phyloP scores from a whole-genome alignment of 2,329 filamentous ascomycete genomes.

The Microsporum canis region DNA sequence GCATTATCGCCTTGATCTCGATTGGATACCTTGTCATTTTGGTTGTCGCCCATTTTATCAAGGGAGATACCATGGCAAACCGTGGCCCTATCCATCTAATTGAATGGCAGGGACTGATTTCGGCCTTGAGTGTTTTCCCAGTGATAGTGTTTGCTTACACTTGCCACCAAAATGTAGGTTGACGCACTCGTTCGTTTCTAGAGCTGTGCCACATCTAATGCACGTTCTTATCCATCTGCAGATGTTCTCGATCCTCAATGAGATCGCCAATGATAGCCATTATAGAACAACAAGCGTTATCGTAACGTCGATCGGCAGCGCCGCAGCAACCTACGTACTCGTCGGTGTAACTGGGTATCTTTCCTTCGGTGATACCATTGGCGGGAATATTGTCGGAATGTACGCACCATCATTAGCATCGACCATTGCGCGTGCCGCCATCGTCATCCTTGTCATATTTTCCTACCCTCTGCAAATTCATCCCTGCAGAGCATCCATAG shows the following conservation, averaged over 20 bases:
- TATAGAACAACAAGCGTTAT: slow-evolving; percentile 69
- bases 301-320: slow-evolving; percentile 70
- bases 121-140: slow-evolving; percentile 73
- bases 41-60: slow-evolving; percentile 81
- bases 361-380: slow-evolving; percentile 81
- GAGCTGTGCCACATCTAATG: background rate
- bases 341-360: slow-evolving; percentile 93
- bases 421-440: slow-evolving; percentile 87
- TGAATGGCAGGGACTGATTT: slow-evolving; percentile 65
- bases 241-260: slow-evolving; percentile 99
- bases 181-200: background rate
- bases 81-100: slow-evolving; percentile 66
- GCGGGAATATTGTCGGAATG: slow-evolving; percentile 89
- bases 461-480: slow-evolving; percentile 93
- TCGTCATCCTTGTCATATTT: slow-evolving; percentile 91
- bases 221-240: slow-evolving; percentile 26
- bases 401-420: slow-evolving; percentile 69
- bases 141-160: slow-evolving; percentile 99
- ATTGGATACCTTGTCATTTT: slow-evolving; percentile 90
- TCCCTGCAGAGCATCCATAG: slow-evolving; percentile 86
- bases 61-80: slow-evolving; percentile 61
- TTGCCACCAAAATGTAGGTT: slow-evolving; percentile 83
- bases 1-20: slow-evolving; percentile 76
- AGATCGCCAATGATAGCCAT: slow-evolving; percentile 76
- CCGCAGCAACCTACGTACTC: slow-evolving; percentile 75